Evolutionary conservation across 306 rosid genomes (phyloP).

Genomic region (Cicer chorassanicum): DNA sequence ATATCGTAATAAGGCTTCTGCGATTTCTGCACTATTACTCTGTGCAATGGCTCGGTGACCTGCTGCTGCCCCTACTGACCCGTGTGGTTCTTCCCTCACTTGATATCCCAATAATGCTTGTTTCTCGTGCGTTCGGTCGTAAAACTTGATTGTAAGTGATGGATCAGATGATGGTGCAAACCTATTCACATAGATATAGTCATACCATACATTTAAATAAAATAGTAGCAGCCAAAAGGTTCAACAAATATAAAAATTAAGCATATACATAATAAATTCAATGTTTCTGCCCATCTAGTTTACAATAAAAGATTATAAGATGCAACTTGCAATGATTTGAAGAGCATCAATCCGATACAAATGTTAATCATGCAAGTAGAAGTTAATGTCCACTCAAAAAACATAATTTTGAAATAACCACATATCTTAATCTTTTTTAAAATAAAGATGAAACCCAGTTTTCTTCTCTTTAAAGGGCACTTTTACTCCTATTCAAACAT

Average conservation of each 20-base stretch:
- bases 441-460: background rate
- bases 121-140: constrained; percentile 86
- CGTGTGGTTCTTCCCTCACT: constrained; percentile 65
- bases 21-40: constrained; percentile 75
- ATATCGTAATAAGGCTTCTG: constrained; percentile 82
- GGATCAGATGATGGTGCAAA: constrained; percentile 86
- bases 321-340: no score
- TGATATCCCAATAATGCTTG: constrained; percentile 76
- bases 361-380: constrained; percentile 12
- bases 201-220: background rate
- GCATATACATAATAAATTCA: no score
- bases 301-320: no score
- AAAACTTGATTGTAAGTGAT: constrained; percentile 69
- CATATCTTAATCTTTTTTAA: no score
- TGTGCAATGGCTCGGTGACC: constrained; percentile 87
- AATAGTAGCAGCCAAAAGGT: constrained; percentile 7
- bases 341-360: no score
- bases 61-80: constrained; percentile 80
- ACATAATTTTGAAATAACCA: background rate
- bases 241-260: background rate
- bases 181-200: constrained; percentile 51
- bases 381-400: background rate
- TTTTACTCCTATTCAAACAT: background rate
- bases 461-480: background rate
- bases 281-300: no score